Base-by-base conservation (phyloP, 2,329 filamentous ascomycete genomes). In the Penicillium sp. region DNA sequence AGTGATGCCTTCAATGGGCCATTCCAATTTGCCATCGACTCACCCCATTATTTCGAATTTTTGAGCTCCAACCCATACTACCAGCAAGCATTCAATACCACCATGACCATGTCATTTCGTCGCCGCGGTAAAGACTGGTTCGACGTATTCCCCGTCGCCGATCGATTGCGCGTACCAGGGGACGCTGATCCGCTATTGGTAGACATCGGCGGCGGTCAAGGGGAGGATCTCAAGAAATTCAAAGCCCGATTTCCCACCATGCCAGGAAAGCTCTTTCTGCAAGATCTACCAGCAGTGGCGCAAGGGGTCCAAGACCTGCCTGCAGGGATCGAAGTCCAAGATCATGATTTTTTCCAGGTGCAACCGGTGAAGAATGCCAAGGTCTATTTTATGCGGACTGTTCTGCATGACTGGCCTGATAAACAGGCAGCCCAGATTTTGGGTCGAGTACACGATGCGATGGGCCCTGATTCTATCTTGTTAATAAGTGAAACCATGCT, bases 381-480 rank as follows among this genome's bases (percentile, higher is more conserved):
- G 44, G 57, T 56, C 11, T 67, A 65, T 43, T 63, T 68, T 27
- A 52, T 69, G 14, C 52, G 62, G 9, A 63, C 59, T 13, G 55
- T 68, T 13, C 54, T 67, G 22, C 63, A 65, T 51, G 61, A 68
- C 50, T 69, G 64, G 64, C 49, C 62, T 10, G 58, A 67, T 46
- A 57, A 55, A 22, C 57, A 62, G n/a, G 60, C 60, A 2, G 29
- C 49, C 9, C 44, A 55, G 29, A 65, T 67, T 43, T 53, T 65
- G 2, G 37, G 43, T 11, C 54, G 27, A 5, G 39, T 62, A 8
- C 31, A 45, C 26, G 43, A 48, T 27, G 49, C 47, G 11, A 58
- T 59, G 58, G n/a, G 19, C 4, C 5, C 13, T 13, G 52, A 50
- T 2, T 60, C 57, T 2, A 16, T 57, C n/a, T 44, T 62, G 39